A percentile compares a stretch with the other conserved stretches of the same genome.
These are phyloP conservation scores for Trypanosoma mega DNA, from an alignment of 208 protist species.

Conservation along the genomic window DNA sequence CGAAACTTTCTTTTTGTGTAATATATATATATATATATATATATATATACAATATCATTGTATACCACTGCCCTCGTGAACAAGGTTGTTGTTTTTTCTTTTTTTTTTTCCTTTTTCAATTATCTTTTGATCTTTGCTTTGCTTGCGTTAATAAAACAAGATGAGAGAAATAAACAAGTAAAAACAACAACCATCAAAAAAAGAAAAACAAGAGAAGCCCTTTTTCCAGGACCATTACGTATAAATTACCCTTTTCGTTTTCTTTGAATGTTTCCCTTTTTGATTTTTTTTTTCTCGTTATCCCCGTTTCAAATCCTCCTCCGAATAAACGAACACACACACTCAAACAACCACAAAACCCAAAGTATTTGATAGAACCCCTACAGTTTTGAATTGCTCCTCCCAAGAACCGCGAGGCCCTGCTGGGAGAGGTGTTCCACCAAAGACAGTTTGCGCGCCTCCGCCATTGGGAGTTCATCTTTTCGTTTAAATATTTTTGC, in stretches of 20 bases:
- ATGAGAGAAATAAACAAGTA: too few relatives aligned
- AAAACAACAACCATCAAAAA: too few relatives aligned
- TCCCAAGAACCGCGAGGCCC: conserved; percentile 44
- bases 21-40: neutral
- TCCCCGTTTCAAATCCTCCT: too few relatives aligned
- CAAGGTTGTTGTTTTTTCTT: neutral
- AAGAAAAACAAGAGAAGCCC: too few relatives aligned
- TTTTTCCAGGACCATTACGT: too few relatives aligned
- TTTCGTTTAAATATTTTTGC: conserved; percentile 21
- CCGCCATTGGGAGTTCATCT: conserved; percentile 12
- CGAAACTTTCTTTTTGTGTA: conserved; percentile 11
- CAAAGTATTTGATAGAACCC: too few relatives aligned
- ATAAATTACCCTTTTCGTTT: too few relatives aligned
- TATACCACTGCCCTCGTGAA: neutral
- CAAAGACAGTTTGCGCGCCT: conserved; percentile 44
- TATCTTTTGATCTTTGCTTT: too few relatives aligned
- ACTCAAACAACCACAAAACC: too few relatives aligned
- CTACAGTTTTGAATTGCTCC: conserved; percentile 1
- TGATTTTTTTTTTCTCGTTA: too few relatives aligned
- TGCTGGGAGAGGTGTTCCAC: conserved; percentile 55
- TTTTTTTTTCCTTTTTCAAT: neutral
- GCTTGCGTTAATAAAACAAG: conserved; percentile 5
- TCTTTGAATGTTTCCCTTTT: too few relatives aligned
- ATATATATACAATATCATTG: conserved; percentile 5
- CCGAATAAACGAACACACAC: too few relatives aligned